Evolutionary conservation across 2,329 filamentous ascomycete genomes (phyloP), one percentile per base, ranked within the genome.

Genomic region (Colletotrichum simmondsii): DNA sequence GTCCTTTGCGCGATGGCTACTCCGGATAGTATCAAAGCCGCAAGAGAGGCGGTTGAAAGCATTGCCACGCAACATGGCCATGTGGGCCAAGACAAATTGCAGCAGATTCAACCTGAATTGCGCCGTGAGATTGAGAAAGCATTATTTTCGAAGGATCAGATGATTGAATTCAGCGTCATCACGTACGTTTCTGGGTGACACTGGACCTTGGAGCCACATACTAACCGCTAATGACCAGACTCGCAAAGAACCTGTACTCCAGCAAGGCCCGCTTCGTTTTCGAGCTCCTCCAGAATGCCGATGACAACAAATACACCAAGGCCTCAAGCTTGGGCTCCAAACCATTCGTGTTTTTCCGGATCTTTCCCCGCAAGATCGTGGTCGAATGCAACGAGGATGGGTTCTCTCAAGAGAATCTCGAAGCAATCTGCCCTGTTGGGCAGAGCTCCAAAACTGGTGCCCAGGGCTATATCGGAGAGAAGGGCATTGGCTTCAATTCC

Each of bases 271-370:
- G 86, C 42, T 90, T 89, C 74, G 77, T 90, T 0, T 86, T 88
- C 42, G 87, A 90, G 76, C 76, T 90, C 1, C 81, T 90, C 0
- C 87, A 89, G 72, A 90, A 90, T 75, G 86, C 87, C 5, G 88
- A 90, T 57, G 87, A 89, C 76, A 88, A 88, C 68, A 67, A 70
- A 12, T 89, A 85, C 74, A 68, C 5, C 14, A 76, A 60, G 19
- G 79, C 80, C 0, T 26, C 54, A 5, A 72, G 61, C 1, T 71
- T 26, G 0, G 76, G 79, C 0, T 32, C 73, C 0, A 70, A 65
- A 3, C 84, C 84, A 0, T 81, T 75, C 57, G 75, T 84, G 0
- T 75, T 77, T 8, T 87, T 84, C 65, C 68, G 73, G 11, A 72
- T 89, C 0, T 77, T 80, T 5, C 77, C 81, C 0, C 75, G 81